Evolutionary conservation across 176 grass and related monocot genomes (phyloP), one percentile per base, ranked within the genome.

Genomic region (Rhynchospora tenuis): DNA sequence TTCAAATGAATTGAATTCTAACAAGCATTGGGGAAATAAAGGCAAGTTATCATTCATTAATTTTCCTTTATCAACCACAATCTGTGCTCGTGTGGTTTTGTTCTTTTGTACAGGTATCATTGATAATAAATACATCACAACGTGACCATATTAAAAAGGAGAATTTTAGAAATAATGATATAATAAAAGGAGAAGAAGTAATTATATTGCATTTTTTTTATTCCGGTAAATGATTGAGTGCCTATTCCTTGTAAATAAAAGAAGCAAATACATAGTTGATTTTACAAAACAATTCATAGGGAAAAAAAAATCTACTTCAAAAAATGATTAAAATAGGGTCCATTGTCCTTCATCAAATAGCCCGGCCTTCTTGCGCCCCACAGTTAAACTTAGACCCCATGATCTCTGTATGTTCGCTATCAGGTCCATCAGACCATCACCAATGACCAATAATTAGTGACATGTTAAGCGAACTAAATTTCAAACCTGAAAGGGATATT

Each of bases 401-500:
- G 13, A 38, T n/a, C 1, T 43, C 11, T 50, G 15, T 79, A 59
- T 57, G 55, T 68, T 38, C 33, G 5, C 33, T 4, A 38, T 38
- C 33, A 38, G 33, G 33, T 38, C 33, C 33, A 38, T 3, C 33
- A 38, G 2, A 38, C 33, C 33, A 73, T 73, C n/a, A 23, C 19
- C 10, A 77, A 77, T 77, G 24, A 8, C 15, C 4, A 77, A 27
- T 54, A 48, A 77, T 80, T 59, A 44, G 77, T 33, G 57, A 61
- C 15, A 44, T 61, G 57, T 19, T 80, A 60, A 77, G 42, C 14
- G n/a, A 80, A 24, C 77, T 59, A 59, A 14, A 20, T 59, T 80
- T 80, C 77, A 59, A 80, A 80, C 9, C 20, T 63, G 56, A 81
- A 81, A 9, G 38, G 6, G 42, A 81, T 15, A 46, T 64, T 47